Conservation (phyloP, 306 rosid genomes). For the Quercus dentata region DNA sequence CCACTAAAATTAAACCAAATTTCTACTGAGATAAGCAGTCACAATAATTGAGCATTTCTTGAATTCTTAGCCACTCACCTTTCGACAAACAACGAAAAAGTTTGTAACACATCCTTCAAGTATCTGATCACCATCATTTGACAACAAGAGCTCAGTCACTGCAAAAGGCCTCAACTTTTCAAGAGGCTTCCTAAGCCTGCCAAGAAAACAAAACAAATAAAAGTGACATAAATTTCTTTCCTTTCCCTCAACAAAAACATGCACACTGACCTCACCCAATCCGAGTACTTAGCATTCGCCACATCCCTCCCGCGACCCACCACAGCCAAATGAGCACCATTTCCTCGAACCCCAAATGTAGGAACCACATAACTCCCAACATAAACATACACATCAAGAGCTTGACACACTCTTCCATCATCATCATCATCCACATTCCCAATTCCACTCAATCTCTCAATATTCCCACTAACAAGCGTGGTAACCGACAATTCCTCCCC, state of each 20-base stretch:
- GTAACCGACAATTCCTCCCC: constrained; percentile 70
- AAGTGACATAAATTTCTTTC: constrained; percentile 5
- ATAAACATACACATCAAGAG: constrained; percentile 49
- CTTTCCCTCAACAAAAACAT: not conserved
- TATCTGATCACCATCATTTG: constrained; percentile 69
- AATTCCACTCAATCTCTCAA: constrained; percentile 39
- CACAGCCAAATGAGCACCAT: constrained; percentile 67
- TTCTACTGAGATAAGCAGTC: not conserved
- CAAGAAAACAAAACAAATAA: not conserved
- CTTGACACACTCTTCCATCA: constrained; percentile 27
- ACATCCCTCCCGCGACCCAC: constrained; percentile 67
- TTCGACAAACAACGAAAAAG: constrained; percentile 68
- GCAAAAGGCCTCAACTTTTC: constrained; percentile 79
- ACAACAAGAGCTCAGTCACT: constrained; percentile 79
- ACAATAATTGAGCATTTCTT: not conserved
- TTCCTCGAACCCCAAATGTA: constrained; percentile 41
- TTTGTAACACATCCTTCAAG: constrained; percentile 89
- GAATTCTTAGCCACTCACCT: constrained; percentile 42
- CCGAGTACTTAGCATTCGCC: constrained; percentile 83
- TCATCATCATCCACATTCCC: constrained; percentile 8
- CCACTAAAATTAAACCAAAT: not conserved
- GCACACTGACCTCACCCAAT: constrained; percentile 80
- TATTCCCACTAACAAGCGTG: constrained; percentile 56
- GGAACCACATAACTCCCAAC: constrained; percentile 52
- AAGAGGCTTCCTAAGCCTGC: constrained; percentile 75